Percentiles rank a stretch among this genome's conserved stretches.
Conservation (phyloP, 176 grass and related monocot species). For the Carex scoparia region DNA sequence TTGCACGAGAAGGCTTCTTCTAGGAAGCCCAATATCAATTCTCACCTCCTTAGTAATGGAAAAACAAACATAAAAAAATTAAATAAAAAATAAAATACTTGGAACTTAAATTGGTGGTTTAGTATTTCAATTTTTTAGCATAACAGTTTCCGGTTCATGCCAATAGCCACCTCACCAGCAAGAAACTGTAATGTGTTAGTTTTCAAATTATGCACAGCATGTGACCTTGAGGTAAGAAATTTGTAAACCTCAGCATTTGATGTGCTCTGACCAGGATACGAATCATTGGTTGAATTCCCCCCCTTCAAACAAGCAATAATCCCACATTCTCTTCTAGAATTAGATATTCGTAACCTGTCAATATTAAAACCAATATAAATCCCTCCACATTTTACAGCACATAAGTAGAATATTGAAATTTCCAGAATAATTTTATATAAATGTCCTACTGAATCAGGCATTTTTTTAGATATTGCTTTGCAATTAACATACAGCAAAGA, state of each 20-base stretch:
- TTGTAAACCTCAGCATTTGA: constrained; percentile 25
- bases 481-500: background rate
- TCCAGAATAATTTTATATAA: no score
- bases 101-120: no score
- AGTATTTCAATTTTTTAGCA: background rate
- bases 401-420: no score
- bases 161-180: background rate
- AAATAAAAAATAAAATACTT: no score
- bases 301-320: constrained; percentile 27
- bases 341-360: constrained; percentile 26
- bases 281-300: constrained; percentile 16
- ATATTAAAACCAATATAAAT: background rate
- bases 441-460: background rate
- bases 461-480: background rate
- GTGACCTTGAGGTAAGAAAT: background rate
- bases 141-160: background rate
- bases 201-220: background rate
- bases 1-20: constrained; percentile 86
- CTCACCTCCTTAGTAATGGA: constrained; percentile 35
- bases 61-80: background rate
- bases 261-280: background rate
- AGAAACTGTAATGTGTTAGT: background rate
- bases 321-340: background rate
- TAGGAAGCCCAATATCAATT: constrained; percentile 74
- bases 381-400: background rate